Percentiles rank a stretch among this genome's conserved stretches.
Conservation (phyloP, 2,329 filamentous ascomycete species). For the Xylariales sp. region DNA sequence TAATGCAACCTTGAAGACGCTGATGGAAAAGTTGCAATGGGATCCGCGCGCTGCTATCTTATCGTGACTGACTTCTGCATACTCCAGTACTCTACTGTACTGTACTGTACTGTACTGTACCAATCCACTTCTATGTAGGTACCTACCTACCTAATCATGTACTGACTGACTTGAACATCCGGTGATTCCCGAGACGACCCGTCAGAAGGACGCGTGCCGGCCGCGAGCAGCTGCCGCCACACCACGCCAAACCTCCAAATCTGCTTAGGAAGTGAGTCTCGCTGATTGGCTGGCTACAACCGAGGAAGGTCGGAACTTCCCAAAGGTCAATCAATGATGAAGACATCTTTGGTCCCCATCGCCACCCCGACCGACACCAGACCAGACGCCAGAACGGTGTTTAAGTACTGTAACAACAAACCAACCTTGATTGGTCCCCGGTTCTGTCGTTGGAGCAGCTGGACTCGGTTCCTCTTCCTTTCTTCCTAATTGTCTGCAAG, state of each 20-base stretch:
- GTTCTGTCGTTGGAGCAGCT: constrained; percentile 1
- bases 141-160: too few relatives aligned
- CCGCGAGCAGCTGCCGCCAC: not conserved
- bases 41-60: not conserved
- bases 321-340: constrained; percentile 6
- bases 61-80: not conserved
- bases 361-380: constrained; percentile 5
- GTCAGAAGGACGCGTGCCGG: not conserved
- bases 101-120: too few relatives aligned
- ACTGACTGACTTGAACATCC: too few relatives aligned
- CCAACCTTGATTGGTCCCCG: constrained; percentile 2
- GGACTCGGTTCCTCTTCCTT: constrained; percentile 1
- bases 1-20: too few relatives aligned
- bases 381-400: too few relatives aligned
- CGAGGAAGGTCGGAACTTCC: constrained; percentile 8
- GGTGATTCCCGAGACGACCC: too few relatives aligned
- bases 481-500: not conserved
- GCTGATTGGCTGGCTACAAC: constrained; percentile 6
- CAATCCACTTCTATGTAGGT: too few relatives aligned
- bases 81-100: too few relatives aligned
- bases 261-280: constrained; percentile 5
- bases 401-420: not conserved
- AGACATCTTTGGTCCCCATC: constrained; percentile 6
- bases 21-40: too few relatives aligned
- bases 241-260: not conserved